These are phyloP conservation scores for Forsythia suspensa DNA, from an alignment of 257 asterid genomes.

Conservation along the genomic window DNA sequence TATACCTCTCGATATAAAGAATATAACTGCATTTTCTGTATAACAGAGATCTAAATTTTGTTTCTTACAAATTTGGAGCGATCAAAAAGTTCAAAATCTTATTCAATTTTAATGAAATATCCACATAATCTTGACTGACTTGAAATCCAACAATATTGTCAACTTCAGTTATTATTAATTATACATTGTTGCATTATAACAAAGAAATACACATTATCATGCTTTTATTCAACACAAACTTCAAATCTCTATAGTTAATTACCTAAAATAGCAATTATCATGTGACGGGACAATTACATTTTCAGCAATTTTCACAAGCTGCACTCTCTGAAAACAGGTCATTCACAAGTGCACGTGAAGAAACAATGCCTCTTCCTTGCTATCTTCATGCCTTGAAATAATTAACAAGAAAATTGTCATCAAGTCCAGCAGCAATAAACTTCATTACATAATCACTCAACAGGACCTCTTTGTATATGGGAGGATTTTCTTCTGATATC, in stretches of 20 bases:
- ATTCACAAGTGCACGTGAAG: background rate
- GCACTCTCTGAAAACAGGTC: background rate
- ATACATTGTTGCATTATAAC: background rate
- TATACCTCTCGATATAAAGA: no score
- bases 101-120: no score
- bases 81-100: no score
- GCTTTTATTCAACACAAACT: background rate
- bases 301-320: background rate
- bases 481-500: constrained; percentile 44
- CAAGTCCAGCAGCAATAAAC: constrained; percentile 31
- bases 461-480: constrained; percentile 30
- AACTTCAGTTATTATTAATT: no score
- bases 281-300: background rate
- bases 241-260: background rate
- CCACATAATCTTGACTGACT: no score
- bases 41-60: no score
- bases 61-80: no score
- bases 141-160: no score
- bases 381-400: constrained; percentile 36
- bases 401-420: constrained; percentile 34
- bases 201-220: background rate
- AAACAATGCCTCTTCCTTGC: background rate
- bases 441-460: constrained; percentile 35
- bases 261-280: background rate
- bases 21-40: no score